These are phyloP conservation scores for Passiflora organensis DNA, from an alignment of 345 rosid species.

Conservation along the genomic window DNA sequence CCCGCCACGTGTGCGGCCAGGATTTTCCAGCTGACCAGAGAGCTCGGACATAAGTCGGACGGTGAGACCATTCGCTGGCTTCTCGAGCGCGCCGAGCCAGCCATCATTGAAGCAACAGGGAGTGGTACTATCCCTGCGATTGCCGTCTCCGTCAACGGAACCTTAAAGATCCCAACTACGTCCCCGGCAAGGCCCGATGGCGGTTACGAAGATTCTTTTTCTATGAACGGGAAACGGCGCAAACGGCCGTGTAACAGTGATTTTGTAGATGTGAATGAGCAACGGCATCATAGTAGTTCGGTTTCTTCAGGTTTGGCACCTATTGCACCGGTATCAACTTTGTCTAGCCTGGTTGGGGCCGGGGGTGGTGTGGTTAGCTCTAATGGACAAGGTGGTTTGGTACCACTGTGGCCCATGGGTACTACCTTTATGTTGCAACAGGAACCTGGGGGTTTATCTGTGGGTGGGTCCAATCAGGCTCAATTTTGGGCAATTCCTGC, in stretches of 20 bases:
- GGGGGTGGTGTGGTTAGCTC: neutral
- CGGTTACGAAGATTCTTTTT: constrained; percentile 24
- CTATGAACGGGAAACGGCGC: constrained; percentile 36
- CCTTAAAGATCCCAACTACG: constrained; percentile 57
- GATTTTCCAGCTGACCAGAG: constrained; percentile 72
- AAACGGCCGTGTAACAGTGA: constrained; percentile 45
- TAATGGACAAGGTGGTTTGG: constrained; percentile 29
- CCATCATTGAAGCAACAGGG: constrained; percentile 70
- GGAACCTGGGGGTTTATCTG: constrained; percentile 3
- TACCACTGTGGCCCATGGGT: constrained; percentile 58
- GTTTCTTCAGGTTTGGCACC: constrained; percentile 61
- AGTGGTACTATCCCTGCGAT: constrained; percentile 77
- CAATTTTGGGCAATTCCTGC: constrained; percentile 56
- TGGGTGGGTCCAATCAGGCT: constrained; percentile 34
- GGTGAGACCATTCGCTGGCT: constrained; percentile 79
- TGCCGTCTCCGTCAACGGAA: constrained; percentile 65
- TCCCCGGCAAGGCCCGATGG: constrained; percentile 27
- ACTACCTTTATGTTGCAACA: constrained; percentile 22
- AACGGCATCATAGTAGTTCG: too few relatives aligned
- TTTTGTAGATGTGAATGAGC: constrained; percentile 35
- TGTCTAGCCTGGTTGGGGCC: neutral
- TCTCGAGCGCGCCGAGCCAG: constrained; percentile 61
- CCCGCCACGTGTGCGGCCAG: constrained; percentile 77
- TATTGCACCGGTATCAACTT: constrained; percentile 18
- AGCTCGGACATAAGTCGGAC: constrained; percentile 70